Conservation (phyloP, 2,329 filamentous ascomycete species). For the Ophiostoma tasmaniense region DNA sequence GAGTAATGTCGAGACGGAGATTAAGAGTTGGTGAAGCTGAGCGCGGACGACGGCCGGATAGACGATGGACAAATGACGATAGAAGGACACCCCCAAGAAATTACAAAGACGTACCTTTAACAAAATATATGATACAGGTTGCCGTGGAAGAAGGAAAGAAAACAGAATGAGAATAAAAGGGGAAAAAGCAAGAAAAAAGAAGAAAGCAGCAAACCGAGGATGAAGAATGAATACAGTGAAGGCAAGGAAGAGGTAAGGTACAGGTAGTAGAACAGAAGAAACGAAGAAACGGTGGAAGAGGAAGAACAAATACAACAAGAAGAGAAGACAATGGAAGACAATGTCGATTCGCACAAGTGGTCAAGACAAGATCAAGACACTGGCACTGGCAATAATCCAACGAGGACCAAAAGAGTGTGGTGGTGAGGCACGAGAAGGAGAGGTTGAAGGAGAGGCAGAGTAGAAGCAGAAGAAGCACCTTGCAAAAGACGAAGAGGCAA, state of each 20-base stretch:
- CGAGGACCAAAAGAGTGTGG: slow-evolving; percentile 14
- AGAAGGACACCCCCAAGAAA: neutral
- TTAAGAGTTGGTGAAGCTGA: neutral
- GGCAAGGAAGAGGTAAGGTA: neutral
- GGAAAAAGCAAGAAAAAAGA: slow-evolving; percentile 1
- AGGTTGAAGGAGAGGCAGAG: neutral
- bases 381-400: neutral
- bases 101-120: slow-evolving; percentile 18
- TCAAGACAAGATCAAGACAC: neutral
- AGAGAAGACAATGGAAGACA: neutral
- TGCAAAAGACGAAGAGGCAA: neutral
- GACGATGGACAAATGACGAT: no score
- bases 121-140: slow-evolving; percentile 22
- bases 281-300: slow-evolving; percentile 5
- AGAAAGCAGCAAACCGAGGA: neutral
- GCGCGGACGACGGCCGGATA: neutral
- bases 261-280: slow-evolving; percentile 9
- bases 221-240: neutral
- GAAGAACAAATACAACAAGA: slow-evolving; percentile 1
- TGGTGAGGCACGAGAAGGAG: slow-evolving; percentile 10
- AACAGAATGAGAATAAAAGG: neutral
- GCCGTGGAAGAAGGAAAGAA: slow-evolving; percentile 8
- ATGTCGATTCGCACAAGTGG: neutral
- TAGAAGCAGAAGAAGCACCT: neutral
- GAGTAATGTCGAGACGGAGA: neutral